phyloP scores from a whole-genome alignment of 768 basidiomycete species.

The Auricularia cornea region DNA sequence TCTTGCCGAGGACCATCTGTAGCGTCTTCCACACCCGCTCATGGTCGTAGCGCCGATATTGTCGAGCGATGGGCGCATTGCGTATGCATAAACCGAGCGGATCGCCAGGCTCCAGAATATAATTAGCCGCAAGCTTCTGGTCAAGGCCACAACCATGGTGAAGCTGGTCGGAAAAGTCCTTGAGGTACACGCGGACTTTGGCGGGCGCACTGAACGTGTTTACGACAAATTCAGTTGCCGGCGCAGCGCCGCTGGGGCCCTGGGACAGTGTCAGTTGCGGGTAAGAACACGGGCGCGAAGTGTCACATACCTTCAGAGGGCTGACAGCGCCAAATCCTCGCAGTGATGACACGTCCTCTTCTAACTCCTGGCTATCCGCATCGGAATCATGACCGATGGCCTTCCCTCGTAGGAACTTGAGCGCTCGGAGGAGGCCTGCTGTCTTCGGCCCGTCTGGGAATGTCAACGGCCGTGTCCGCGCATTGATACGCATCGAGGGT shows the following conservation, averaged over 20 bases:
- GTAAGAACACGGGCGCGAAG: no score
- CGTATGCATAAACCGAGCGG: conserved; percentile 43
- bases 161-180: conserved; percentile 35
- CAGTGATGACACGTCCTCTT: background rate
- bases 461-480: conserved; percentile 14
- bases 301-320: background rate
- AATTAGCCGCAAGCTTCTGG: conserved; percentile 51
- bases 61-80: conserved; percentile 54
- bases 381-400: background rate
- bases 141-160: conserved; percentile 42
- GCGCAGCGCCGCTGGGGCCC: background rate
- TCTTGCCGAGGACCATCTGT: conserved; percentile 36
- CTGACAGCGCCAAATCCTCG: background rate
- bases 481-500: conserved; percentile 35
- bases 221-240: conserved; percentile 27
- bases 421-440: conserved; percentile 11
- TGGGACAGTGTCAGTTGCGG: background rate
- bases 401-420: background rate
- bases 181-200: background rate
- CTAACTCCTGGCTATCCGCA: background rate
- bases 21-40: conserved; percentile 59
- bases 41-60: conserved; percentile 57
- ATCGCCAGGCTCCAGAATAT: conserved; percentile 39
- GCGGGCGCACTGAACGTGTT: background rate
- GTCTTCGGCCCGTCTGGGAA: conserved; percentile 28